These are phyloP conservation scores for Geranomyces variabilis DNA, from an alignment of 192 early-diverging fungal species.

Conservation along the genomic window DNA sequence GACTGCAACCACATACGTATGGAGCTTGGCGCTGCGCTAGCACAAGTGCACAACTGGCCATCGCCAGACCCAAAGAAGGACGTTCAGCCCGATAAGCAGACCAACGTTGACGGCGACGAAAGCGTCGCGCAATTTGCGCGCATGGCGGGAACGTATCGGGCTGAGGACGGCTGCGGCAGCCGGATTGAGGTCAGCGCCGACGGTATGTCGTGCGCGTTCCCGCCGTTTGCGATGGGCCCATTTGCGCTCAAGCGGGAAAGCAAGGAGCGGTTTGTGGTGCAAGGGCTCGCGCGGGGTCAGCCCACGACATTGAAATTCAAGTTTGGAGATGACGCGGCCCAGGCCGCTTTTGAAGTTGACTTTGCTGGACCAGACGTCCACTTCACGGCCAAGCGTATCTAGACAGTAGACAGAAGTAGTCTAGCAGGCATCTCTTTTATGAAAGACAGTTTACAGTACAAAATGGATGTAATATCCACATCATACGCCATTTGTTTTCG, in stretches of 20 bases:
- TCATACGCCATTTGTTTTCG: too few species aligned
- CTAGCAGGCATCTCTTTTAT: too few species aligned
- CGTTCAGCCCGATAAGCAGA: neutral
- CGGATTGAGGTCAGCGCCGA: neutral
- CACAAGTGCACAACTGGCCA: neutral
- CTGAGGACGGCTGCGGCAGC: neutral
- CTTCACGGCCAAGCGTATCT: too few species aligned
- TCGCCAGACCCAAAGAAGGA: too few species aligned
- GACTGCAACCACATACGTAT: too few species aligned
- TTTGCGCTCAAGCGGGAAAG: constrained; percentile 1
- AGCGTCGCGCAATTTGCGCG: neutral
- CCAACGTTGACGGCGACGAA: neutral
- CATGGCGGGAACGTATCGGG: constrained; percentile 2
- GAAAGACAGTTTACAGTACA: too few species aligned
- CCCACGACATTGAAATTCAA: too few species aligned
- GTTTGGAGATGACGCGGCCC: too few species aligned
- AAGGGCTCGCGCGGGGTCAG: neutral
- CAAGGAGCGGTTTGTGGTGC: neutral
- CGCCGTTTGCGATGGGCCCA: constrained; percentile 1
- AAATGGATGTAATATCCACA: too few species aligned
- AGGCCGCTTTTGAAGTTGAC: too few species aligned
- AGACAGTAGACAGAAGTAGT: too few species aligned
- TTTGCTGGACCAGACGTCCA: too few species aligned
- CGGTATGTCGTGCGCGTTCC: constrained; percentile 9
- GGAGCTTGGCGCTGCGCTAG: neutral